Conservation (phyloP, 2,329 filamentous ascomycete genomes). For the Alternaria metachromatica region DNA sequence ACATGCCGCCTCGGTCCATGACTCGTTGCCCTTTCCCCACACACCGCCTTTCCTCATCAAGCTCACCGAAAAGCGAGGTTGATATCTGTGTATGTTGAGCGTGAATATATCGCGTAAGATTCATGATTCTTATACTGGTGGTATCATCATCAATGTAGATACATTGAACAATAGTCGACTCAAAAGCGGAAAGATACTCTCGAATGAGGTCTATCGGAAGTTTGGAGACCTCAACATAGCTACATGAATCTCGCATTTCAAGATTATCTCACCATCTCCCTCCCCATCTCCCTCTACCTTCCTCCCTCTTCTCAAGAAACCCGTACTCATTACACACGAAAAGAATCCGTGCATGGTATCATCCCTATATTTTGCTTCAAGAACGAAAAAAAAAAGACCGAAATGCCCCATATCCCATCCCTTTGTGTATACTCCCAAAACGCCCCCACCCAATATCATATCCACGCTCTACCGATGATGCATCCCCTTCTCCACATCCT, state of each 20-base stretch:
- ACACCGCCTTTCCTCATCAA: conserved; percentile 4
- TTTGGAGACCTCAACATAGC: background rate
- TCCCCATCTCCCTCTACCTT: no score
- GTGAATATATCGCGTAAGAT: background rate
- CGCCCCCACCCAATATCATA: background rate
- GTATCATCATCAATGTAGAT: background rate
- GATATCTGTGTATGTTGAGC: background rate
- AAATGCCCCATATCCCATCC: background rate
- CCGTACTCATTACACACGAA: background rate
- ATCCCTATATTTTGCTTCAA: background rate
- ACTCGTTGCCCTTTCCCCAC: conserved; percentile 13
- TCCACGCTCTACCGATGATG: background rate
- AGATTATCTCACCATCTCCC: background rate
- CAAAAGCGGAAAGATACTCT: background rate
- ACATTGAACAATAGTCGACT: background rate
- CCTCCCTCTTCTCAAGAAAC: no score
- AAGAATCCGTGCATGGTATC: background rate
- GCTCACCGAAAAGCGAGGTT: background rate
- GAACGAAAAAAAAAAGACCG: background rate
- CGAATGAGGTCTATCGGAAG: no score
- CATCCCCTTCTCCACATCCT: conserved; percentile 30
- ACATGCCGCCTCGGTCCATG: conserved; percentile 17
- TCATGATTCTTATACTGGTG: background rate
- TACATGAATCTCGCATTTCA: background rate
- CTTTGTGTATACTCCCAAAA: background rate